Evolutionary conservation across 208 protist species (phyloP), one percentile per base, ranked within the genome.

Genomic region (Angomonas deanei): DNA sequence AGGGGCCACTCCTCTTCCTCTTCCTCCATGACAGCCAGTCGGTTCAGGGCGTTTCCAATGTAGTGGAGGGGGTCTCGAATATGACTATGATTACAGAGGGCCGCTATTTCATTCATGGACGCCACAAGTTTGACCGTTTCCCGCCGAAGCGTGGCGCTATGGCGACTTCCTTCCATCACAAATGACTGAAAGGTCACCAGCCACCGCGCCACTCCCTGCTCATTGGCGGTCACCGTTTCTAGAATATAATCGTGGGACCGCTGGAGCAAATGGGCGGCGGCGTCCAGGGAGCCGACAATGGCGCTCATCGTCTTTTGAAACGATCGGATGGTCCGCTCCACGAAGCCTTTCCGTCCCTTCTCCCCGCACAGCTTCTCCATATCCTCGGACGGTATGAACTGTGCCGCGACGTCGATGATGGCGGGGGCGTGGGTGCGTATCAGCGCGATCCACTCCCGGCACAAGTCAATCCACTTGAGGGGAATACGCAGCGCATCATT

Each of bases 141-240:
- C 2, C 31, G 1, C 36, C 73, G 63, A 54, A 93, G 39, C 0
- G 33, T 53, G 1, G 52, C 52, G 1, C 61, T 70, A 1, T 70
- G 32, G 6, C 46, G 39, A 58, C 79, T 75, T 32, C 83, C 86
- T 36, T 86, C 78, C 82, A 79, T 84, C 78, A 81, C 84, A 55
- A 93, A 85, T 28, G 69, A 59, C 38, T 90, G 76, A 8, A 86
- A 36, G 5, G 80, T 75, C 1, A 86, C 33, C 23, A 89, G 54
- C 68, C 76, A 78, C 31, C 21, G 23, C 19, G 63, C 15, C 5
- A 64, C 57, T 3, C 54, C 38, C 8, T 13, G 46, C 15, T 28
- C 10, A 36, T 30, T 32, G 27, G 19, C 26, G 61, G 53, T 23
- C 42, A 61, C 8, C 6, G 30, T 21, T 11, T 38, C n/a, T 23